phyloP scores from a whole-genome alignment of 306 rosid species.

The Rubus parviflorus region DNA sequence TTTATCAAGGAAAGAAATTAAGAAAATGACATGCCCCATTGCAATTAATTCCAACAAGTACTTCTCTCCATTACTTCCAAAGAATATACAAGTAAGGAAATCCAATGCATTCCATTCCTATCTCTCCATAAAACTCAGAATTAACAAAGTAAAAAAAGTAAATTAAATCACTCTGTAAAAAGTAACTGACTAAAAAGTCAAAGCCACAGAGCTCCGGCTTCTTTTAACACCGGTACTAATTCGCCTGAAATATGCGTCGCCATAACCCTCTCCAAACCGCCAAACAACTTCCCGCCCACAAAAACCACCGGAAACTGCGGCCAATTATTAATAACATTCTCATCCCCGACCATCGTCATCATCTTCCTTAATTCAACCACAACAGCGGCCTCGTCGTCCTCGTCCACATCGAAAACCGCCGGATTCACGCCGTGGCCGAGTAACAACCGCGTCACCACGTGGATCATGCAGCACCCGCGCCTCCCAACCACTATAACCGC shows the following conservation, averaged over 20 bases:
- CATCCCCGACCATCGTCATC: not conserved
- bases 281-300: slow-evolving; percentile 82
- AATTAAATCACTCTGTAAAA: not conserved
- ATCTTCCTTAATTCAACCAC: slow-evolving; percentile 30
- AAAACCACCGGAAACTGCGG: slow-evolving; percentile 82
- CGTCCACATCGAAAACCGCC: slow-evolving; percentile 61
- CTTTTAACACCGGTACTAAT: slow-evolving; percentile 72
- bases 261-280: slow-evolving; percentile 91
- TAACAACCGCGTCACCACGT: slow-evolving; percentile 64
- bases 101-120: not conserved
- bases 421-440: slow-evolving; percentile 90
- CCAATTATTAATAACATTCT: not conserved
- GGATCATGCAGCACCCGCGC: slow-evolving; percentile 89
- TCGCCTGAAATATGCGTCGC: slow-evolving; percentile 88
- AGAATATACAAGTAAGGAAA: not conserved
- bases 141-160: not conserved
- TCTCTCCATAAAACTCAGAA: not conserved
- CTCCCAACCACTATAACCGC: slow-evolving; percentile 69
- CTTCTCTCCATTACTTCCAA: not conserved
- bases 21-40: not conserved
- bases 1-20: not conserved
- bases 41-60: not conserved
- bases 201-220: slow-evolving; percentile 97
- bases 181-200: slow-evolving; percentile 22
- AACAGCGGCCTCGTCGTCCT: slow-evolving; percentile 46